Percentiles rank a stretch among this genome's conserved stretches.
Conservation (phyloP, 176 grass and related monocot species). For the Triticum urartu region DNA sequence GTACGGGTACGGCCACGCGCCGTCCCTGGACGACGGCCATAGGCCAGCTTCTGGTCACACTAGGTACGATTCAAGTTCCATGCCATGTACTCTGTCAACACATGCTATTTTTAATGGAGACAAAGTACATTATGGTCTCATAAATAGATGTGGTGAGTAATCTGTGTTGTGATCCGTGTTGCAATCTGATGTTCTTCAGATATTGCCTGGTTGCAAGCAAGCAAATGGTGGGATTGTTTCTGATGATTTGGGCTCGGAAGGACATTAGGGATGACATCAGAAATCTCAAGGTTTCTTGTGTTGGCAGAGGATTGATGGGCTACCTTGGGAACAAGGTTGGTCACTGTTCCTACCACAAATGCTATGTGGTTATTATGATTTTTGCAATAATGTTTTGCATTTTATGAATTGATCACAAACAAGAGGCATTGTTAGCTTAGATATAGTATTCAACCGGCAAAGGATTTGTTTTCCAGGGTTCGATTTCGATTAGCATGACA, state of each 20-base stretch:
- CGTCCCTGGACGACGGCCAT: conserved; percentile 63
- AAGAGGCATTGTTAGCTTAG: conserved; percentile 38
- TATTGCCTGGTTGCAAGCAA: conserved; percentile 92
- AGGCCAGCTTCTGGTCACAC: conserved; percentile 52
- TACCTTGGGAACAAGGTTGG: conserved; percentile 97
- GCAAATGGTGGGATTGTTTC: conserved; percentile 97
- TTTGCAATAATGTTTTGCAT: neutral
- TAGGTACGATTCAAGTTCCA: conserved; percentile 40
- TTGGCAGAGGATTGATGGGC: conserved; percentile 96
- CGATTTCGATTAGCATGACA: conserved; percentile 99
- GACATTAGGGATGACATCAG: conserved; percentile 80
- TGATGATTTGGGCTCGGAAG: conserved; percentile 84
- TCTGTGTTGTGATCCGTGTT: neutral
- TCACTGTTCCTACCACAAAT: neutral
- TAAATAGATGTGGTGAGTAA: neutral
- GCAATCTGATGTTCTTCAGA: conserved; percentile 34
- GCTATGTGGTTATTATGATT: neutral
- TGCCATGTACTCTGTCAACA: no score
- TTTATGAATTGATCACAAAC: neutral
- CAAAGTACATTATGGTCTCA: conserved; percentile 3
- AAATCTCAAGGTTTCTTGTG: conserved; percentile 97
- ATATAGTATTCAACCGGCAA: conserved; percentile 25
- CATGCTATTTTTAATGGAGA: neutral
- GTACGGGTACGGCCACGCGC: conserved; percentile 58
- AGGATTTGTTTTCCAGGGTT: conserved; percentile 78